Conservation (phyloP, 805 yeast genomes). For the Maudiozyma saulgeensis region DNA sequence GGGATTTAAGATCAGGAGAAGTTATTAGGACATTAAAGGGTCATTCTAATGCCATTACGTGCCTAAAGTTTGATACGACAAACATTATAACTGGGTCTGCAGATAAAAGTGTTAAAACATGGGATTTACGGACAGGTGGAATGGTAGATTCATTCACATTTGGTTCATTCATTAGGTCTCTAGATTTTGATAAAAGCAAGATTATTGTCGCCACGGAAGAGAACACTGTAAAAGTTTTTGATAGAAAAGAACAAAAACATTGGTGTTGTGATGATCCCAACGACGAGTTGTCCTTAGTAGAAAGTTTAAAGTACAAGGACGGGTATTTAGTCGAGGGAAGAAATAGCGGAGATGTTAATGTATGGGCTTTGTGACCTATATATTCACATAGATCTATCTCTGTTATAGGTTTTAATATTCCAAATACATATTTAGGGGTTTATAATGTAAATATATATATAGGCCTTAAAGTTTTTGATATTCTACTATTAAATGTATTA, state of each 20-base stretch:
- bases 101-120: slow-evolving; percentile 55
- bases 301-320: slow-evolving; percentile 43
- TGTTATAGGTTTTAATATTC: neutral
- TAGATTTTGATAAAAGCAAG: slow-evolving; percentile 51
- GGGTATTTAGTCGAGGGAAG: slow-evolving; percentile 64
- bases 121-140: slow-evolving; percentile 67
- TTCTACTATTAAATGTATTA: neutral
- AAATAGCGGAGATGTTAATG: slow-evolving; percentile 47
- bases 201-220: slow-evolving; percentile 44
- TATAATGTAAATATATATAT: no score
- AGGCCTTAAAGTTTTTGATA: no score
- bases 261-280: slow-evolving; percentile 42
- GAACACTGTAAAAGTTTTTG: slow-evolving; percentile 43
- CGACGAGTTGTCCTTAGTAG: slow-evolving; percentile 28
- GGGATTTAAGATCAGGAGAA: slow-evolving; percentile 69
- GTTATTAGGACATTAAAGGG: slow-evolving; percentile 53
- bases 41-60: slow-evolving; percentile 60
- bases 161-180: slow-evolving; percentile 42
- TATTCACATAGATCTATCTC: neutral
- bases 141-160: slow-evolving; percentile 54
- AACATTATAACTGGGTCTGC: slow-evolving; percentile 53
- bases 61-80: slow-evolving; percentile 59
- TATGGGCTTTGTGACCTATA: slow-evolving; percentile 45
- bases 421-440: neutral
- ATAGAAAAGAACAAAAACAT: slow-evolving; percentile 44